Percentiles rank a stretch among this genome's conserved stretches.
Conservation (phyloP, 2,329 filamentous ascomycete genomes). For the Calonectria henricotiae region DNA sequence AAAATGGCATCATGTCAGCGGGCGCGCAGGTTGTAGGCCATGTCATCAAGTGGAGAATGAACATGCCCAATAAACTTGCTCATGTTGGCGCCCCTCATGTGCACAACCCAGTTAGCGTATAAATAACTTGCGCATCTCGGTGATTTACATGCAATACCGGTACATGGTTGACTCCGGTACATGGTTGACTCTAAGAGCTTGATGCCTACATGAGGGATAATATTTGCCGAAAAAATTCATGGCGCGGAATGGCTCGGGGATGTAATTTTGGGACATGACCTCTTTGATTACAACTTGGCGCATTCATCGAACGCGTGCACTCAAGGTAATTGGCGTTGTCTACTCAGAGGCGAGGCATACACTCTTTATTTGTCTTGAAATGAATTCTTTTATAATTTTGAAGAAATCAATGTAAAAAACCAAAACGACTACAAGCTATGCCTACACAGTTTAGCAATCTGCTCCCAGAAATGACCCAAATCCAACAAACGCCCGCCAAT, state of each 20-base stretch:
- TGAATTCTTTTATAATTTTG: background rate
- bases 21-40: background rate
- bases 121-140: slow-evolving; percentile 26
- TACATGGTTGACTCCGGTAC: no score
- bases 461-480: background rate
- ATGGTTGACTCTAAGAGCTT: no score
- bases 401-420: background rate
- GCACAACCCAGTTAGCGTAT: slow-evolving; percentile 7
- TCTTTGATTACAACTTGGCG: no score
- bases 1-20: slow-evolving; percentile 3
- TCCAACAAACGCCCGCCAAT: background rate
- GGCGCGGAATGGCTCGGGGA: no score
- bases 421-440: background rate
- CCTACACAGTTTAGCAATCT: background rate
- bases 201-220: no score
- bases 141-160: no score
- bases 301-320: no score
- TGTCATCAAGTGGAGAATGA: background rate
- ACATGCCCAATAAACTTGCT: slow-evolving; percentile 18
- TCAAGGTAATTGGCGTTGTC: no score
- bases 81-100: background rate
- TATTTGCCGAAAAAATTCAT: no score
- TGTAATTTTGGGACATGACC: no score
- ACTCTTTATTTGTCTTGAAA: background rate
- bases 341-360: no score